Evolutionary conservation across 1,284 basidiomycete genomes (phyloP).

Genomic region (Sporisorium sorghi): DNA sequence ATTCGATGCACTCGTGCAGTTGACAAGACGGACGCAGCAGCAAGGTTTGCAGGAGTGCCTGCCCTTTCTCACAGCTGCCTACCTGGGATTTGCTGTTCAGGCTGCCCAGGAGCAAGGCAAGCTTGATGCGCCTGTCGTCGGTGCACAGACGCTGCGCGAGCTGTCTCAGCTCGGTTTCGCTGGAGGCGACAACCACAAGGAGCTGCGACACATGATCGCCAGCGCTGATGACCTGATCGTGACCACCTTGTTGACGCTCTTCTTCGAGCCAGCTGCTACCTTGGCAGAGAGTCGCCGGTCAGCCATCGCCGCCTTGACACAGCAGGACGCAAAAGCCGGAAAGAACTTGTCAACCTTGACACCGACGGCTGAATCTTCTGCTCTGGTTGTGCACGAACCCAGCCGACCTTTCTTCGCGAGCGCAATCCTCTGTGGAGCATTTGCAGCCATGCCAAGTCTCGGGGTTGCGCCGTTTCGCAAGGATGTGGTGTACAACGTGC

Average conservation of each 20-base stretch:
- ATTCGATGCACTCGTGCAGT: slow-evolving; percentile 77
- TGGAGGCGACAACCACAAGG: slow-evolving; percentile 5
- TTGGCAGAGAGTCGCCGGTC: slow-evolving; percentile 12
- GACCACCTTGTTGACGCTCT: slow-evolving; percentile 23
- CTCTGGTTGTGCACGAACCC: slow-evolving; percentile 38
- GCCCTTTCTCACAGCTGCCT: slow-evolving; percentile 78
- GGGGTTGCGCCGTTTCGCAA: slow-evolving; percentile 22
- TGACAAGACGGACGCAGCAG: slow-evolving; percentile 73
- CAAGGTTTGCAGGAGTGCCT: slow-evolving; percentile 78
- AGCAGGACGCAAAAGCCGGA: slow-evolving; percentile 11
- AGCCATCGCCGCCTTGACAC: slow-evolving; percentile 8
- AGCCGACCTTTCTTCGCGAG: slow-evolving; percentile 42
- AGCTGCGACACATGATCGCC: slow-evolving; percentile 22
- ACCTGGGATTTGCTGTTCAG: slow-evolving; percentile 73
- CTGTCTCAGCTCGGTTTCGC: slow-evolving; percentile 24
- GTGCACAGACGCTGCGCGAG: slow-evolving; percentile 13
- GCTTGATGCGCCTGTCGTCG: slow-evolving; percentile 5
- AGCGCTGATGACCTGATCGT: slow-evolving; percentile 32
- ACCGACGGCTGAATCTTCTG: background rate
- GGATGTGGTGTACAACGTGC: slow-evolving; percentile 42
- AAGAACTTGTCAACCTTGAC: slow-evolving; percentile 19
- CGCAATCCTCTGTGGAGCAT: slow-evolving; percentile 19
- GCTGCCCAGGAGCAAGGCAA: slow-evolving; percentile 25
- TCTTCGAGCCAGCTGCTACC: slow-evolving; percentile 21
- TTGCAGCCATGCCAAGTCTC: slow-evolving; percentile 16